Evolutionary conservation across 306 rosid species (phyloP), one percentile per base, ranked within the genome.

Genomic region (Castanea crenata): DNA sequence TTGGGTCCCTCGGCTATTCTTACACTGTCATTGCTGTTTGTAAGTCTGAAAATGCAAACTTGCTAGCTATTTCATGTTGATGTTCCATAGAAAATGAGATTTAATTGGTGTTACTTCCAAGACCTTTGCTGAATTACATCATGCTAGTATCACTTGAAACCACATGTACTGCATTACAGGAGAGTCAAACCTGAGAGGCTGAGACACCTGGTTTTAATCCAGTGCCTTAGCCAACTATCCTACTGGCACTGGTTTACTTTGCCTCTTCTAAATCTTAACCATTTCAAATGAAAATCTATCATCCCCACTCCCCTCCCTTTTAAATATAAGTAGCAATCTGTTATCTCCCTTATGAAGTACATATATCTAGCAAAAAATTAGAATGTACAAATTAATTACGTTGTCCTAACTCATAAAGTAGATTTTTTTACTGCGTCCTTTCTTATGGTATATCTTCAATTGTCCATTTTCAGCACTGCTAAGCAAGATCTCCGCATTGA

Each of bases 401-500:
- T 55, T 65, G 21, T 41, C 46, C 8, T 41, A 41, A 8, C 46
- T 20, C 19, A 51, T 79, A n/a, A 14, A 23, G 19, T 69, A 23
- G 32, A 41, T 56, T 34, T 63, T 14, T 34, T 25, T 29, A 27
- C 32, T 55, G 11, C 34, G 57, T 46, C 20, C 77, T 72, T 52
- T 44, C 63, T 71, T 56, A 76, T 59, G 34, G 32, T 11, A 12
- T 21, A 59, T 10, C 13, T 59, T 59, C 0, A 59, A 59, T 23
- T 59, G 65, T 59, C 5, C 65, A 9, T 23, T 59, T 83, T 77
- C 98, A 95, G 99, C 99, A 77, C 96, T 95, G 63, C 93, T 95
- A 41, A 85, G 91, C 85, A 95, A 89, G 91, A 95, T 95, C 79
- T 84, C 98, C 12, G 99, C 98, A 79, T 77, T 93, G 86, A 90